phyloP scores from a whole-genome alignment of 2,329 filamentous ascomycete species.

The Calonectria pseudoturangicola region DNA sequence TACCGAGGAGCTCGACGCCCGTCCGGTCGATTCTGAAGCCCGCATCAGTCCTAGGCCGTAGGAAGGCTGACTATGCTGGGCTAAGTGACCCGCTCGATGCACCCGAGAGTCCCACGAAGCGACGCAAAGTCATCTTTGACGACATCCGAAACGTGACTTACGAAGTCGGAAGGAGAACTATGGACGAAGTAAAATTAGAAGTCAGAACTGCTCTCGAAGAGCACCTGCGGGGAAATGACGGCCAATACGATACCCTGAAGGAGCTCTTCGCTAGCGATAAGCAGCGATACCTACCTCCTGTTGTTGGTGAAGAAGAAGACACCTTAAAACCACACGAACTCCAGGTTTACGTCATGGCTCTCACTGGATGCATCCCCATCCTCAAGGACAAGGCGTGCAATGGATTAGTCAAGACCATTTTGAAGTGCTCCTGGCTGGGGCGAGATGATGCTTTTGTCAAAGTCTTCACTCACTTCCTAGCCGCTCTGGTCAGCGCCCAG shows the following conservation, averaged over 20 bases:
- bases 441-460: constrained; percentile 79
- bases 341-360: constrained; percentile 76
- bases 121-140: constrained; percentile 76
- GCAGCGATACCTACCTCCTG: constrained; percentile 61
- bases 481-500: constrained; percentile 87
- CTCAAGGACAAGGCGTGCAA: constrained; percentile 75
- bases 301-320: constrained; percentile 68
- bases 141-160: constrained; percentile 74
- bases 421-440: constrained; percentile 79
- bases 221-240: constrained; percentile 74
- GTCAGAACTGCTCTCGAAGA: constrained; percentile 74
- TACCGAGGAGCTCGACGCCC: constrained; percentile 61
- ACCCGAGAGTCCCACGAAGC: constrained; percentile 69
- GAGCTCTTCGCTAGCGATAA: constrained; percentile 73
- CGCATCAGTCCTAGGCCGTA: constrained; percentile 65
- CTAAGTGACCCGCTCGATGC: constrained; percentile 63
- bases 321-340: constrained; percentile 73
- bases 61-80: constrained; percentile 66
- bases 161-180: constrained; percentile 71
- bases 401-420: constrained; percentile 74
- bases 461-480: constrained; percentile 80
- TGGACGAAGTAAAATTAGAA: constrained; percentile 74
- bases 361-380: constrained; percentile 76
- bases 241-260: constrained; percentile 77
- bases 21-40: constrained; percentile 74